A percentile compares a stretch with the other conserved stretches of the same genome.
These are phyloP conservation scores for Kalanchoe fedtschenkoi DNA, from an alignment of 164 flowering plant genomes.

Conservation along the genomic window DNA sequence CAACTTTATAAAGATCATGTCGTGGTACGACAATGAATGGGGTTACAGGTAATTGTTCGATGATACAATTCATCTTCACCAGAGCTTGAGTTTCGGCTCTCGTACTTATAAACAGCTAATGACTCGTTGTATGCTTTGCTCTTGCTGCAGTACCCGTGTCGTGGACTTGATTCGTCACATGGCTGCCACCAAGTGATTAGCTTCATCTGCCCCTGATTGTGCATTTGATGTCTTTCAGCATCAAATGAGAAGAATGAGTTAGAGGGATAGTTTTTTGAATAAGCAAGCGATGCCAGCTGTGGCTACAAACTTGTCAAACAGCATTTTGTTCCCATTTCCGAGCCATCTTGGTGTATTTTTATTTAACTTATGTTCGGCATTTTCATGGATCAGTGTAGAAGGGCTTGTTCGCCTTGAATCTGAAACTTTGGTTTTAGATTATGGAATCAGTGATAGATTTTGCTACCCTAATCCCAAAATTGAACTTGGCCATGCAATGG, in stretches of 20 bases:
- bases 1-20: conserved; percentile 18
- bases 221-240: neutral
- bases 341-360: neutral
- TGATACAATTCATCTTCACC: neutral
- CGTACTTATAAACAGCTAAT: neutral
- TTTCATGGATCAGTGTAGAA: neutral
- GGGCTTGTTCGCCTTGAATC: too few relatives aligned
- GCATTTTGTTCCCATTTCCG: neutral
- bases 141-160: neutral
- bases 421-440: too few relatives aligned
- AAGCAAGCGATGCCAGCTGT: neutral
- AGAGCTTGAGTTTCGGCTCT: neutral
- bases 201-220: neutral
- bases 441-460: too few relatives aligned
- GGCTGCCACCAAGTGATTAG: neutral
- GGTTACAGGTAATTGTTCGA: conserved; percentile 13
- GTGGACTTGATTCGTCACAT: neutral
- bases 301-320: neutral
- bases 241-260: neutral
- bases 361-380: neutral
- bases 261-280: neutral
- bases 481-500: too few relatives aligned
- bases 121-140: neutral
- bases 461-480: too few relatives aligned
- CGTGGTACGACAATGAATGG: conserved; percentile 24